Percentiles rank a stretch among this genome's conserved stretches.
Evolutionary conservation across 176 grass and related monocot genomes (phyloP).

Genomic region (Carex scoparia): DNA sequence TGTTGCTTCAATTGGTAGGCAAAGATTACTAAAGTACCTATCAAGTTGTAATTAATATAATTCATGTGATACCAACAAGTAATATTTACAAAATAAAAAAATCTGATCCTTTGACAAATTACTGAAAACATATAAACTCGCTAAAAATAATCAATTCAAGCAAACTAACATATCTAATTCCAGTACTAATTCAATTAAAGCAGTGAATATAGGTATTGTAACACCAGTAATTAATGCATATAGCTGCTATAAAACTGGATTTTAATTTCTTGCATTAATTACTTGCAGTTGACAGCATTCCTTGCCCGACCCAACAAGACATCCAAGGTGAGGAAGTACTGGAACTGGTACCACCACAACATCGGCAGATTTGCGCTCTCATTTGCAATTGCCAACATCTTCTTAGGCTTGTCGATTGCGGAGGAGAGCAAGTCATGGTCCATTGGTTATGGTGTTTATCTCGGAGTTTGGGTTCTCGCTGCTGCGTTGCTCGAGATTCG

Average conservation of each 20-base stretch:
- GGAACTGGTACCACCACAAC: conserved; percentile 96
- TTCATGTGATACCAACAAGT: not conserved
- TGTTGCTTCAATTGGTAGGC: not conserved
- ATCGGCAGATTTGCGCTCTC: conserved; percentile 48
- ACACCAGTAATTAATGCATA: not conserved
- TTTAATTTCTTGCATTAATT: not conserved
- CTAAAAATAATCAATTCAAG: not conserved
- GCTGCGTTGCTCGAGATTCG: conserved; percentile 54
- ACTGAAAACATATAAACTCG: not conserved
- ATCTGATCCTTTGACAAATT: not conserved
- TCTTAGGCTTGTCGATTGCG: conserved; percentile 60
- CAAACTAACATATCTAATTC: not conserved
- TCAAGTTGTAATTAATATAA: not conserved
- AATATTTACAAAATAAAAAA: not conserved
- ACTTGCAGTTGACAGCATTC: conserved; percentile 50
- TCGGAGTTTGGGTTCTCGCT: conserved; percentile 55
- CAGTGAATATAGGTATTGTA: too few species aligned
- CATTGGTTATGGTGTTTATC: conserved; percentile 63
- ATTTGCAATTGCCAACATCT: conserved; percentile 57
- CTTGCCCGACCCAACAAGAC: conserved; percentile 62
- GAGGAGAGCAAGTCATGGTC: conserved; percentile 46
- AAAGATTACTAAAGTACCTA: not conserved
- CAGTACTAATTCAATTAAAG: not conserved
- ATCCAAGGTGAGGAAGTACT: conserved; percentile 75
- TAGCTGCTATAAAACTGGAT: too few species aligned